Conservation (phyloP, 306 rosid species). For the Coriaria nepalensis region DNA sequence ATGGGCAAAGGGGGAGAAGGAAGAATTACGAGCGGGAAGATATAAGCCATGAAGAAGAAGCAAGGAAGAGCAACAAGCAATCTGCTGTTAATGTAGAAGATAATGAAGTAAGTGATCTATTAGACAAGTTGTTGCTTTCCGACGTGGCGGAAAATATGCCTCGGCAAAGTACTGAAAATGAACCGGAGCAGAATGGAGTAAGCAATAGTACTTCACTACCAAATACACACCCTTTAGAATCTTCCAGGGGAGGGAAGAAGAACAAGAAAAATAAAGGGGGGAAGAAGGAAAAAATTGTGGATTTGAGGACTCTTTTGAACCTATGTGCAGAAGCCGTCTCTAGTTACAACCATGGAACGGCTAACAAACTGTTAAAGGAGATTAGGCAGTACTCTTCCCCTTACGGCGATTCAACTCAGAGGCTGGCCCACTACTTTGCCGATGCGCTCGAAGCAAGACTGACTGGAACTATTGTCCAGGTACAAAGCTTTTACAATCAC, state of each 20-base stretch:
- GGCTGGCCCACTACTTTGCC: slow-evolving; percentile 10
- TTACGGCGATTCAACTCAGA: slow-evolving; percentile 1
- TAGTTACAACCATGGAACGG: background rate
- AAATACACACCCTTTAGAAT: no score
- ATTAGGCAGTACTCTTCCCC: slow-evolving; percentile 7
- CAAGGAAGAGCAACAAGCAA: slow-evolving; percentile 1
- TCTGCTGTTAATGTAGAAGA: background rate
- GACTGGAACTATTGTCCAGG: slow-evolving; percentile 2
- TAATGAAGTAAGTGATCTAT: background rate
- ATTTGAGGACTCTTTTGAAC: slow-evolving; percentile 5
- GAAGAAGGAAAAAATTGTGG: background rate
- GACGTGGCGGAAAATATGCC: background rate
- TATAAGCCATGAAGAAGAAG: background rate
- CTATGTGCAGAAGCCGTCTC: slow-evolving; percentile 1
- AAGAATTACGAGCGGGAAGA: background rate
- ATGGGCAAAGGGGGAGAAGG: background rate
- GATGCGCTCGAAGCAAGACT: slow-evolving; percentile 10
- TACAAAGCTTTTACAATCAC: background rate
- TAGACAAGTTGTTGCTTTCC: background rate
- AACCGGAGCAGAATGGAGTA: no score
- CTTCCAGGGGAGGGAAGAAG: background rate
- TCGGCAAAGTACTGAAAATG: no score
- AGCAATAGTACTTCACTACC: no score
- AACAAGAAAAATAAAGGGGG: slow-evolving; percentile 2
- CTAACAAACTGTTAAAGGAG: slow-evolving; percentile 4